Conservation (phyloP, 495 filamentous ascomycete species). For the Xylaria acuta region DNA sequence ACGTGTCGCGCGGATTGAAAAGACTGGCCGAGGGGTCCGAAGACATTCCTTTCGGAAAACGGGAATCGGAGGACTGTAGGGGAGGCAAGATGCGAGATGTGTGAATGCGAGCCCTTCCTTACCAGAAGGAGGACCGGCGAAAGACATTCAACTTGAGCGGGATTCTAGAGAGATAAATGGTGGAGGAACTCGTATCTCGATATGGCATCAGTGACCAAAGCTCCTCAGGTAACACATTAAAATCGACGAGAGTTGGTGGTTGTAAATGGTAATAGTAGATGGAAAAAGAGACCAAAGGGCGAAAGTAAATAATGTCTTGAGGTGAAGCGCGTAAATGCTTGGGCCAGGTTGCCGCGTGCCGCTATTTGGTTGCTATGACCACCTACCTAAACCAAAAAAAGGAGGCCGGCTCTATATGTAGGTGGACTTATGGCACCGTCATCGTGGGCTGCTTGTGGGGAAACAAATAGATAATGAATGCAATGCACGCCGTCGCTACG, state of each 20-base stretch:
- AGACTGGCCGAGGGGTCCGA: constrained; percentile 45
- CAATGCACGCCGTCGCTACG: neutral
- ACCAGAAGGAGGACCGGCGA: constrained; percentile 40
- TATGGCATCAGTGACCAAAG: constrained; percentile 26
- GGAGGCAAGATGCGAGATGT: constrained; percentile 67
- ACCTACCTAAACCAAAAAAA: constrained; percentile 13
- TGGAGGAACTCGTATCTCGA: constrained; percentile 37
- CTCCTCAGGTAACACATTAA: constrained; percentile 31
- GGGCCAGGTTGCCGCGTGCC: neutral
- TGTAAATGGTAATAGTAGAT: neutral
- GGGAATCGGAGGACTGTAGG: constrained; percentile 69
- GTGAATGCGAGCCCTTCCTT: constrained; percentile 32
- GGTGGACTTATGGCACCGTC: too few relatives aligned
- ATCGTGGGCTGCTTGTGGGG: neutral
- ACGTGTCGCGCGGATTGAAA: constrained; percentile 35
- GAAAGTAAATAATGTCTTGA: neutral
- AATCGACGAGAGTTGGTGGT: constrained; percentile 24
- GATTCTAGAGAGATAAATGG: constrained; percentile 16
- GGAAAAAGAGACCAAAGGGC: neutral
- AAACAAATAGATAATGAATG: neutral
- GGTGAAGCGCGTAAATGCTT: constrained; percentile 9
- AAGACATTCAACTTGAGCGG: constrained; percentile 40
- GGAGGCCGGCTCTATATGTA: too few relatives aligned
- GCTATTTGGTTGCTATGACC: constrained; percentile 22
- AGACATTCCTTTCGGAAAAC: constrained; percentile 70